These are phyloP conservation scores for Cordyceps militaris DNA, from an alignment of 2,329 filamentous ascomycete genomes.

Conservation along the genomic window DNA sequence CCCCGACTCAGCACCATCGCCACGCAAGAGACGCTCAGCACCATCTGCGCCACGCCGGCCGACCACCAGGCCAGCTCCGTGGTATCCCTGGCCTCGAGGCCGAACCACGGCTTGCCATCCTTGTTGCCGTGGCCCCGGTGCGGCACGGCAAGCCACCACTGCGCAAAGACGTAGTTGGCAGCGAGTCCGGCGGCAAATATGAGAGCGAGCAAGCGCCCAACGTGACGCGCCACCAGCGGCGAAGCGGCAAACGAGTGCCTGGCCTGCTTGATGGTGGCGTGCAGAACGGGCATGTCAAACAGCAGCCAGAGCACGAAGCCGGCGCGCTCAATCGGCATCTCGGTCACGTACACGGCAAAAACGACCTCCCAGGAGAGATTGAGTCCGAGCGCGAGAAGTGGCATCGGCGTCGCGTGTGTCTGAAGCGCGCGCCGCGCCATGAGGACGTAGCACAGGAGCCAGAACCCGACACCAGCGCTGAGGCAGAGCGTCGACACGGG, in stretches of 20 bases:
- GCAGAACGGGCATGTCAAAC: constrained; percentile 41
- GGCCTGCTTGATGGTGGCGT: constrained; percentile 37
- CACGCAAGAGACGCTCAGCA: constrained; percentile 32
- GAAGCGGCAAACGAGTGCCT: constrained; percentile 35
- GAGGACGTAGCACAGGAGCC: constrained; percentile 39
- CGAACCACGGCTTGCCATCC: constrained; percentile 38
- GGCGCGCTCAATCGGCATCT: constrained; percentile 33
- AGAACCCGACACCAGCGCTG: constrained; percentile 30
- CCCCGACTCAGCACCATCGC: constrained; percentile 38
- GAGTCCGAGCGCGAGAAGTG: constrained; percentile 38
- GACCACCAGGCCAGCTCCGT: constrained; percentile 45
- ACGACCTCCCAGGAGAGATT: constrained; percentile 48
- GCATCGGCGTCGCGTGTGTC: constrained; percentile 43
- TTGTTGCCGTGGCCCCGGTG: constrained; percentile 36
- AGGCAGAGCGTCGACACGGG: constrained; percentile 29
- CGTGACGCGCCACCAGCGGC: constrained; percentile 34
- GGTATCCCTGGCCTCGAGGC: constrained; percentile 35
- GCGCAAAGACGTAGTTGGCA: constrained; percentile 36
- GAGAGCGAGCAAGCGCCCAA: constrained; percentile 29
- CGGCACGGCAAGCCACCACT: constrained; percentile 40
- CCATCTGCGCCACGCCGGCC: constrained; percentile 36
- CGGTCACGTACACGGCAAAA: constrained; percentile 40
- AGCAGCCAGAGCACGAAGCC: constrained; percentile 43
- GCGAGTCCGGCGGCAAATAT: constrained; percentile 30
- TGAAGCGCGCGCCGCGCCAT: constrained; percentile 38